A percentile compares a stretch with the other conserved stretches of the same genome.
These are phyloP conservation scores for Botrytis byssoidea DNA, from an alignment of 2,329 filamentous ascomycete genomes.

Conservation along the genomic window DNA sequence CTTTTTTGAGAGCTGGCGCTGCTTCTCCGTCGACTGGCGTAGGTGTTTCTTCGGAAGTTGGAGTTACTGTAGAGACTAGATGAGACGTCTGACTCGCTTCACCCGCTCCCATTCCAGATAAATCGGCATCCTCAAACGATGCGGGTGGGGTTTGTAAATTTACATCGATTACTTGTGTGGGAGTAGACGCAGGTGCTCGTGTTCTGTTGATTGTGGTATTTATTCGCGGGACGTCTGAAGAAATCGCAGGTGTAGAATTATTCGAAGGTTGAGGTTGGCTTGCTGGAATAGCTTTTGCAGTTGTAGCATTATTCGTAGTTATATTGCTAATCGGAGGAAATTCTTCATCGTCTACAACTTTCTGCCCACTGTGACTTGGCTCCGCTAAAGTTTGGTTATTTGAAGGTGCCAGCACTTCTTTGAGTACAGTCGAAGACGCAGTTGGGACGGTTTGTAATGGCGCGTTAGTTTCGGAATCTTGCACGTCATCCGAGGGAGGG, in stretches of 20 bases:
- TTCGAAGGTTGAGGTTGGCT: not conserved
- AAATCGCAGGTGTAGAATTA: not conserved
- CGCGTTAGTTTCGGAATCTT: not conserved
- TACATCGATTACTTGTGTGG: not conserved
- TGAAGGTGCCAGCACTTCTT: not conserved
- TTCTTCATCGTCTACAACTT: not conserved
- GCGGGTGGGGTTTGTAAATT: not conserved
- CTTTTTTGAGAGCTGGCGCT: slow-evolving; percentile 1
- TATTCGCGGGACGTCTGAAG: not conserved
- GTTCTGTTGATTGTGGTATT: not conserved
- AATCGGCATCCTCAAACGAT: slow-evolving; percentile 2
- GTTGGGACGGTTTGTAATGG: not conserved
- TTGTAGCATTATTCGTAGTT: not conserved
- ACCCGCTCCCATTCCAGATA: slow-evolving; percentile 10
- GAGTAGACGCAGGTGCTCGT: not conserved
- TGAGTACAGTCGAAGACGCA: not conserved
- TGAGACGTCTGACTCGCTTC: slow-evolving; percentile 24
- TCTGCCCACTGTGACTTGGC: not conserved
- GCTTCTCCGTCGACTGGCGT: slow-evolving; percentile 3
- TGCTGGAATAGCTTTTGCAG: not conserved
- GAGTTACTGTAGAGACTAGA: slow-evolving; percentile 29
- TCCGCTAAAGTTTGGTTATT: not conserved
- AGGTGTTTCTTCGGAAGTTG: slow-evolving; percentile 36
- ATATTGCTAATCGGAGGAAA: not conserved
- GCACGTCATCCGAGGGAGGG: slow-evolving; percentile 6